Evolutionary conservation across 352 stramenopile species (phyloP).

Genomic region (Pythium angustatum): DNA sequence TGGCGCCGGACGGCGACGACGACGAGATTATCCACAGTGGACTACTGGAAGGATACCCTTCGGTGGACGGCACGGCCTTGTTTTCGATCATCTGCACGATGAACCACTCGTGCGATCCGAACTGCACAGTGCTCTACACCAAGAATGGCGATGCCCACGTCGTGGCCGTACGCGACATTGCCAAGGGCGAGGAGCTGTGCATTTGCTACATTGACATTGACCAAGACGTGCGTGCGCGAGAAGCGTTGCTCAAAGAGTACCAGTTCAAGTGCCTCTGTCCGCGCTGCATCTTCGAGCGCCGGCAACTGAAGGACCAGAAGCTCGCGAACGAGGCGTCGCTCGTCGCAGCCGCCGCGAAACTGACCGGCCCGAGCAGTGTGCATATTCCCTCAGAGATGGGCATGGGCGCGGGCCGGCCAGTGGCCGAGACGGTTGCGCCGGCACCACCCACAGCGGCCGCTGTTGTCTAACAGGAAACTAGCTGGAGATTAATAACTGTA

Average conservation of each 20-base stretch:
- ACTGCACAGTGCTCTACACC: conserved; percentile 68
- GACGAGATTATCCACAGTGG: conserved; percentile 9
- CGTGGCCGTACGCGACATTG: conserved; percentile 44
- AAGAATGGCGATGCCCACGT: conserved; percentile 34
- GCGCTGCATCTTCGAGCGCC: conserved; percentile 52
- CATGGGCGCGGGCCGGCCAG: neutral
- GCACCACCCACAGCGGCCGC: neutral
- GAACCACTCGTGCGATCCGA: conserved; percentile 86
- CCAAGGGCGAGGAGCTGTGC: conserved; percentile 90
- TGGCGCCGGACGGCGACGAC: neutral
- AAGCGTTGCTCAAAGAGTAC: conserved; percentile 72
- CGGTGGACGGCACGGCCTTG: conserved; percentile 86
- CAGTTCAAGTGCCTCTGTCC: conserved; percentile 78
- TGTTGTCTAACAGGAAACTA: neutral
- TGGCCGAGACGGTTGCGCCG: too few relatives aligned
- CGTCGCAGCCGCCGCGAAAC: neutral
- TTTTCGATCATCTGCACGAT: conserved; percentile 86
- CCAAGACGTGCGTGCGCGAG: conserved; percentile 65
- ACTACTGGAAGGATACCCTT: conserved; percentile 38
- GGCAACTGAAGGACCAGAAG: conserved; percentile 21
- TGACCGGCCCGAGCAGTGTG: conserved; percentile 1
- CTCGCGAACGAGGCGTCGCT: conserved; percentile 1
- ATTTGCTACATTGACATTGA: conserved; percentile 95
- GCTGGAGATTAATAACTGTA: neutral
- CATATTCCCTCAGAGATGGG: conserved; percentile 7